phyloP scores from a whole-genome alignment of 768 basidiomycete species.

The Leucocoprinus sp. region DNA sequence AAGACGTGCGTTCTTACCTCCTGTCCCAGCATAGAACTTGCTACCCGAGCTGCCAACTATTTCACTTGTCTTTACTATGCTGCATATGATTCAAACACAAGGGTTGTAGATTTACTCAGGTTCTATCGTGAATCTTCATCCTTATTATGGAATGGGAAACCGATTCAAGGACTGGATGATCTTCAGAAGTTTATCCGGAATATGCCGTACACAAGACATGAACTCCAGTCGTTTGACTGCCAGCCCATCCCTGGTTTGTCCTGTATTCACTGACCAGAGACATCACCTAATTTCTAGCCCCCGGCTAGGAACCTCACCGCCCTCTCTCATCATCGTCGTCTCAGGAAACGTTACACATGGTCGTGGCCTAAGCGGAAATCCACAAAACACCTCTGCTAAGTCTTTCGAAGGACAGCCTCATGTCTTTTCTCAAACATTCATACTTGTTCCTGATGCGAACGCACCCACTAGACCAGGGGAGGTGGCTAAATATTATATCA shows the following conservation, averaged over 20 bases:
- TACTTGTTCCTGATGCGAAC: conserved; percentile 69
- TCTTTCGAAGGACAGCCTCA: conserved; percentile 71
- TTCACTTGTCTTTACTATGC: conserved; percentile 79
- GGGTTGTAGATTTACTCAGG: conserved; percentile 67
- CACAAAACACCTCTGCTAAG: conserved; percentile 38
- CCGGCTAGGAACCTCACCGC: conserved; percentile 62
- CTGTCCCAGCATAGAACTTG: conserved; percentile 68
- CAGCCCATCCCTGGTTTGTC: conserved; percentile 76
- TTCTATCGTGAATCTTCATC: conserved; percentile 76
- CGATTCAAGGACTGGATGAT: conserved; percentile 65
- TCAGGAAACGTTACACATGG: conserved; percentile 76
- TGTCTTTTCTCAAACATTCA: conserved; percentile 83
- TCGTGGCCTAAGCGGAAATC: conserved; percentile 49
- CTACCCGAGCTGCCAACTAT: conserved; percentile 74
- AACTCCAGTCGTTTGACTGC: conserved; percentile 83
- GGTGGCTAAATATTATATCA: conserved; percentile 75
- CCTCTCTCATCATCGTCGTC: conserved; percentile 70
- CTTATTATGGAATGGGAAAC: conserved; percentile 80
- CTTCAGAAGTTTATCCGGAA: conserved; percentile 56
- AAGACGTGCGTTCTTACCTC: not conserved
- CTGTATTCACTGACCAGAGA: not conserved
- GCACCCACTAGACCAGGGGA: conserved; percentile 61
- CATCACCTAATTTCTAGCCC: conserved; percentile 7
- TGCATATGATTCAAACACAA: conserved; percentile 74
- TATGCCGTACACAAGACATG: conserved; percentile 78